These are phyloP conservation scores for Aleurites moluccanus DNA, from an alignment of 441 rosid genomes.

Conservation along the genomic window DNA sequence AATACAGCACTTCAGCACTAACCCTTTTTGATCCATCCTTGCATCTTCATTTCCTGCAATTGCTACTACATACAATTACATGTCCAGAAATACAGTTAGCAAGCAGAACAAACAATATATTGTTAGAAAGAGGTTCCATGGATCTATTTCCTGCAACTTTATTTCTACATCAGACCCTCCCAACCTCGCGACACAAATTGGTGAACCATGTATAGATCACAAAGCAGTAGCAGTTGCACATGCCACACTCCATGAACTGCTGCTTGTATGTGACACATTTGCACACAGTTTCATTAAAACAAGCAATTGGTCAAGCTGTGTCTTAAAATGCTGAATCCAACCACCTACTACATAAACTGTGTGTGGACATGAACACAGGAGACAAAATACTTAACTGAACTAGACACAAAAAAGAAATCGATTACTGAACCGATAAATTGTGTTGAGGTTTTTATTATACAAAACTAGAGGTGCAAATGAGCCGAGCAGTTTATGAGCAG, in stretches of 20 bases:
- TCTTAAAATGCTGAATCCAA: neutral
- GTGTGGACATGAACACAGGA: no score
- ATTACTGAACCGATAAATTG: no score
- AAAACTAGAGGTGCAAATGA: no score
- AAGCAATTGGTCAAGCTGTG: neutral
- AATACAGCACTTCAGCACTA: slow-evolving; percentile 72
- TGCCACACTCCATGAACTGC: neutral
- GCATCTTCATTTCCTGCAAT: slow-evolving; percentile 82
- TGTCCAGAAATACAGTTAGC: neutral
- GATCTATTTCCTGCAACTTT: neutral
- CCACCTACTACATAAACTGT: neutral
- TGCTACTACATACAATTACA: slow-evolving; percentile 12
- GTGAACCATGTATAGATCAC: neutral
- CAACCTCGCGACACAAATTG: neutral
- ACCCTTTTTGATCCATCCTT: slow-evolving; percentile 79
- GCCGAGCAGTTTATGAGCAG: no score
- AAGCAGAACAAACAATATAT: neutral
- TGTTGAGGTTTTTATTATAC: no score
- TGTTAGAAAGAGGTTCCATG: neutral
- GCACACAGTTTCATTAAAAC: neutral
- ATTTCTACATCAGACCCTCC: neutral
- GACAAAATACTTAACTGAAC: neutral
- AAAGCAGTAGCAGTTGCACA: neutral
- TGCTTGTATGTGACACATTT: neutral
- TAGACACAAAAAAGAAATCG: neutral